Evolutionary conservation across 805 yeast genomes (phyloP), one percentile per base, ranked within the genome.

Genomic region (Kazachstania psychrophila): DNA sequence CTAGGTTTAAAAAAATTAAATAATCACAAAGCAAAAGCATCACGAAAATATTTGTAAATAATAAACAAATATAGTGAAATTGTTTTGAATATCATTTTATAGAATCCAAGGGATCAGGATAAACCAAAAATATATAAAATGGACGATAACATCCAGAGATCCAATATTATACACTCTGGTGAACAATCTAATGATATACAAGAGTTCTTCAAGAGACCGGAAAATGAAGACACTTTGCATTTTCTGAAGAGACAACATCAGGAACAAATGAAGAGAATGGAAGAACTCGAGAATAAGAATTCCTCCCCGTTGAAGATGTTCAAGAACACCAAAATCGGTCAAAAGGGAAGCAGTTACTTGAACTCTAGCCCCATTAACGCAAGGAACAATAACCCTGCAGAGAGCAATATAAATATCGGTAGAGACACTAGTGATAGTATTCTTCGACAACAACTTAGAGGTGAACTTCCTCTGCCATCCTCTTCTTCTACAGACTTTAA

Each of bases 181-280:
- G n/a, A n/a, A n/a, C n/a, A n/a, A n/a, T n/a, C 27, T 13, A 22
- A 33, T n/a, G 33, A 22, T n/a, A 37, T 42, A 12, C 38, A 31
- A 23, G 41, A 42, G 7, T 49, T 49, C 31, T 45, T 49, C 33
- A 45, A 37, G 25, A 41, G 42, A 13, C 50, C 51, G 13, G 59
- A 55, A 16, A 46, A 43, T 14, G 60, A 56, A 39, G 61, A 56
- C 33, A 55, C 61, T 10, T 35, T 56, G 16, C 52, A 48, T 34
- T 51, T 47, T 34, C 47, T 56, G 8, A 49, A 56, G 31, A 47
- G 47, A 30, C 53, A 56, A 34, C 55, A 52, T 29, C 37, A 51
- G 38, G 51, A 48, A 12, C 52, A 56, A 11, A 56, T 47, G 46
- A 45, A 47, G 37, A 49, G 47, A 24, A 35, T 39, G 22, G 39